Base-by-base conservation (phyloP, 2,329 filamentous ascomycete genomes). In the Davidsoniella neocaledoniae region DNA sequence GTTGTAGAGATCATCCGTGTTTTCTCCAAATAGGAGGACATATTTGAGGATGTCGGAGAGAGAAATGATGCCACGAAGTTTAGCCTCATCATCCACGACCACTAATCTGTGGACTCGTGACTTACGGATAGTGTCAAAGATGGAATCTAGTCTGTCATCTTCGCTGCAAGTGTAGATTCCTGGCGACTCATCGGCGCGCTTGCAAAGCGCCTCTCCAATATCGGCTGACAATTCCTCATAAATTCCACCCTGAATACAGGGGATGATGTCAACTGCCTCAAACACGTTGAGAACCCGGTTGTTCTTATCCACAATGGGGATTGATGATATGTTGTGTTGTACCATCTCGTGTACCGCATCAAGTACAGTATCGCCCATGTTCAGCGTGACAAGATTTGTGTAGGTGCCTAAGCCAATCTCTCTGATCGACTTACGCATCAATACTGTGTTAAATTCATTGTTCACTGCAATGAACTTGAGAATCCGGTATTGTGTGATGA, bases 381-480 rank as follows among this genome's bases (percentile, higher is more conserved):
- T 76, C 36, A 87, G 86, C 3, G 86, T 94, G 41, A 82, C 78
- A 50, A 98, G 68, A 56, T 86, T 74, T 19, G 73, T 69, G 63
- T 94, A 96, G 1, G 86, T 90, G 47, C 91, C 93, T 7, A 98
- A 72, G 23, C 79, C 77, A 50, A 96, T 76, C 55, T 95, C 87
- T 54, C 78, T 77, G 51, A 98, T 72, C 8, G 86, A 81, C 67
- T 94, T 95, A 61, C 86, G 85, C 54, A 98, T 68, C 61, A 87
- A 76, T 58, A 93, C 82, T 4, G 90, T 95, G 61, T 94, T 84
- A 58, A 81, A 79, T 59, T 81, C 77, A 58, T 76, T 77, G 65
- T 98, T 98, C 65, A 98, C 90, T 9, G 91, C 88, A 54, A 98
- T 93, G 63, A 98, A 98, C 63, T 98, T 98, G 56, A 98, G 76